Base-by-base conservation (phyloP, 305 asterid genomes). In the Solanum hybrid region DNA sequence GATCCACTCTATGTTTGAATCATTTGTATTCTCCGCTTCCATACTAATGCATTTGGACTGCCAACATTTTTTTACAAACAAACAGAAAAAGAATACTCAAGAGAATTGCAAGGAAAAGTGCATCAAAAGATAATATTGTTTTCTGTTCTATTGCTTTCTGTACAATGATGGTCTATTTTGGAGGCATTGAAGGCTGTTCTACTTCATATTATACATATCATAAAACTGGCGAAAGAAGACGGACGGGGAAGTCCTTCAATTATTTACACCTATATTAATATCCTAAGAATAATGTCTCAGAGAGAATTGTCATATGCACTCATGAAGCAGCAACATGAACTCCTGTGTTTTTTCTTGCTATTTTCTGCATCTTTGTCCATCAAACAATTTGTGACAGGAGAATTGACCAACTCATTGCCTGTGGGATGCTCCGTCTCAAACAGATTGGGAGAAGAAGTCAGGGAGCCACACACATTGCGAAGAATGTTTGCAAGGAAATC, bases 401-500 rank as follows among this genome's bases (percentile, higher is more conserved):
- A 70, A 61, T 91, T 90, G 82, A 79, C 90, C 1, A 34, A 87
- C 89, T 68, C 89, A 78, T 90, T 90, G 90, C 78, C 73, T 73
- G 57, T 83, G 4, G 92, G 76, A 89, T 72, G 13, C 91, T 92
- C 93, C 27, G 86, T 87, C 65, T 57, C 92, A 20, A 82, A 70
- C 27, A 73, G 75, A 27, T 78, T 82, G 6, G 92, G 88, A n/a
- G 84, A 89, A 29, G 29, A 57, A 24, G 10, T 89, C 89, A 37
- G 91, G 70, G 77, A 79, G 20, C 90, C 26, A 87, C 91, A 78
- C 38, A 89, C 89, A 86, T 81, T 90, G 72, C 77, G 41, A 68
- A 94, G 93, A 89, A 90, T 78, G 45, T 91, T 89, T 38, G 91
- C 78, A 2, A 95, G 92, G 90, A 86, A 86, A 78, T 86, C 83